Conservation (phyloP, 2,329 filamentous ascomycete genomes). For the Davidsoniella eucalypti region DNA sequence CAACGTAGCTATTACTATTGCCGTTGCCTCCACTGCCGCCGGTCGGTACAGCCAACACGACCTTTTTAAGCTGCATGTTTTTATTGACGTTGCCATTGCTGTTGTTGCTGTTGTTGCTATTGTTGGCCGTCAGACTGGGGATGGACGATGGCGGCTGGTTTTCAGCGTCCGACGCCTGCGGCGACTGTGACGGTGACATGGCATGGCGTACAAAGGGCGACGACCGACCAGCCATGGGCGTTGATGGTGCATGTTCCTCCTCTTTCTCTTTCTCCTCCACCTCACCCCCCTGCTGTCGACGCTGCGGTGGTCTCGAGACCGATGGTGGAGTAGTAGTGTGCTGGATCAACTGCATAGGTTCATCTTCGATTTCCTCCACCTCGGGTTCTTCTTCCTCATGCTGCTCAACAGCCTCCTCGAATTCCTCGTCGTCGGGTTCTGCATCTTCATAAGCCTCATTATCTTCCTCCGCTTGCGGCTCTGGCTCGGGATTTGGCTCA, state of each 20-base stretch:
- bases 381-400: constrained; percentile 6
- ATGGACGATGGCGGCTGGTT: constrained; percentile 59
- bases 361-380: constrained; percentile 12
- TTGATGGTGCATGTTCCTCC: constrained; percentile 21
- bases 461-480: neutral
- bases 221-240: constrained; percentile 23
- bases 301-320: constrained; percentile 18
- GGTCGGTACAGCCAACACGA: neutral
- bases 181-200: constrained; percentile 47
- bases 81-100: neutral
- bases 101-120: neutral
- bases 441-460: neutral
- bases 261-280: neutral
- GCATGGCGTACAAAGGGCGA: constrained; percentile 36
- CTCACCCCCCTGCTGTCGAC: neutral
- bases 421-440: neutral
- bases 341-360: constrained; percentile 7
- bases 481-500: neutral
- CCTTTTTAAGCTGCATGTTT: constrained; percentile 3
- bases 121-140: constrained; percentile 22
- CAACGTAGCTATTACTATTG: neutral
- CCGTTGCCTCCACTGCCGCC: neutral
- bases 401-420: constrained; percentile 4
- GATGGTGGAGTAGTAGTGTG: constrained; percentile 14
- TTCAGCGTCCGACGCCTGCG: constrained; percentile 65